Evolutionary conservation across 2,329 filamentous ascomycete species (phyloP).

Genomic region (Teratosphaeria zuluensis): DNA sequence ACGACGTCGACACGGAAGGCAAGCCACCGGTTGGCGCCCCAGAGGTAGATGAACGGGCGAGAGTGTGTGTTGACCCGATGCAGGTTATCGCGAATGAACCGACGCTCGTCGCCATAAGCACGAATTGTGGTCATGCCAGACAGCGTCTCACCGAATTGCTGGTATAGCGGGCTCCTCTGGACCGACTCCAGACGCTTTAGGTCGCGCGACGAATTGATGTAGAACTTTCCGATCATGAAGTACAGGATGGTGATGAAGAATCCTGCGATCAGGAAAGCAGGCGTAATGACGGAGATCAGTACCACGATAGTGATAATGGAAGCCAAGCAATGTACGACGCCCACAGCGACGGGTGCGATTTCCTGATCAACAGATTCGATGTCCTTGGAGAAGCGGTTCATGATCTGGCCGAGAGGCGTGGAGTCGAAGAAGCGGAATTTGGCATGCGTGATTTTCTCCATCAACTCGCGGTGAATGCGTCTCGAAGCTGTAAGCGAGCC

Average conservation of each 20-base stretch:
- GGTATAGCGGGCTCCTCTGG: constrained; percentile 87
- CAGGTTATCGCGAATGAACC: constrained; percentile 89
- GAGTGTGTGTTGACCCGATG: constrained; percentile 80
- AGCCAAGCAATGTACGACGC: constrained; percentile 55
- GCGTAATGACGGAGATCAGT: constrained; percentile 80
- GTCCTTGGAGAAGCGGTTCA: constrained; percentile 98
- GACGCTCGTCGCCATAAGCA: constrained; percentile 85
- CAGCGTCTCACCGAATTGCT: constrained; percentile 94
- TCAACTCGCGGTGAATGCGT: constrained; percentile 69
- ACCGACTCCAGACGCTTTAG: constrained; percentile 91
- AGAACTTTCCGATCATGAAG: constrained; percentile 73
- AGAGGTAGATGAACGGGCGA: constrained; percentile 89
- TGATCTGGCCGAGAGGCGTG: constrained; percentile 87
- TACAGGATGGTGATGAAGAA: constrained; percentile 78
- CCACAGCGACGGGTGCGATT: constrained; percentile 82
- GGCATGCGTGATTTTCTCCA: constrained; percentile 71
- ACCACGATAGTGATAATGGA: constrained; percentile 75
- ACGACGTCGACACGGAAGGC: constrained; percentile 84
- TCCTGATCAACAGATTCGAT: constrained; percentile 93
- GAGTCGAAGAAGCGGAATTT: constrained; percentile 98
- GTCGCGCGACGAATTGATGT: constrained; percentile 86
- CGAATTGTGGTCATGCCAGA: constrained; percentile 93
- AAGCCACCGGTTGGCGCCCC: constrained; percentile 95
- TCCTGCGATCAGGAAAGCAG: constrained; percentile 78
- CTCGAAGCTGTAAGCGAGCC: constrained; percentile 83